Evolutionary conservation across 2,329 filamentous ascomycete species (phyloP).

Genomic region (Sporothrix variecibatus): DNA sequence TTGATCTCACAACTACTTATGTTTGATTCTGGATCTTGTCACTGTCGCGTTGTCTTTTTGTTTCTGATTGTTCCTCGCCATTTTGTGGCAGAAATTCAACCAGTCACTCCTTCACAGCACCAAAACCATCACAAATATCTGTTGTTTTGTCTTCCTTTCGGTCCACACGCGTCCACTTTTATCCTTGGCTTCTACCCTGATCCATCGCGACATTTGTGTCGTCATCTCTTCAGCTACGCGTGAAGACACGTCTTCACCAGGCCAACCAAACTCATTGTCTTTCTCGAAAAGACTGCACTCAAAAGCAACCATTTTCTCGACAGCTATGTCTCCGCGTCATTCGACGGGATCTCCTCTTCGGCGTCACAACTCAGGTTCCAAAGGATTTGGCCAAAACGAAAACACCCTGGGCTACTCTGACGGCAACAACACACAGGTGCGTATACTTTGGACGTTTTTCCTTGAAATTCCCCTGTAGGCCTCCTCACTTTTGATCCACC

Average conservation of each 20-base stretch:
- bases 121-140: background rate
- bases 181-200: conserved; percentile 30
- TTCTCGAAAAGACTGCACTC: background rate
- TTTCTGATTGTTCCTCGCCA: background rate
- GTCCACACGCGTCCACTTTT: background rate
- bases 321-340: conserved; percentile 45
- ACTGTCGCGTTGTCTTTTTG: background rate
- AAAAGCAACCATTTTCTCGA: conserved; percentile 8
- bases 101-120: background rate
- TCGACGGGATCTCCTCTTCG: conserved; percentile 47
- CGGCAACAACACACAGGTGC: conserved; percentile 42
- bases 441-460: conserved; percentile 7
- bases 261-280: conserved; percentile 27
- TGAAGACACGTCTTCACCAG: conserved; percentile 28
- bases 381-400: conserved; percentile 41
- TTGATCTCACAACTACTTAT: background rate
- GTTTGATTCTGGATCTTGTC: background rate
- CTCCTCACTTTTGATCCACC: background rate
- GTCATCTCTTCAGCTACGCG: conserved; percentile 30
- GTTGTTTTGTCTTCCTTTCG: conserved; percentile 1
- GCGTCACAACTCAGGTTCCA: conserved; percentile 40
- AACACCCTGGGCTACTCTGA: conserved; percentile 42
- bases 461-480: background rate
- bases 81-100: background rate
- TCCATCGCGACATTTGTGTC: conserved; percentile 31